Percentiles rank a stretch among this genome's conserved stretches.
phyloP scores from a whole-genome alignment of 805 yeast species.

The Schwanniomyces pseudopolymorphus region DNA sequence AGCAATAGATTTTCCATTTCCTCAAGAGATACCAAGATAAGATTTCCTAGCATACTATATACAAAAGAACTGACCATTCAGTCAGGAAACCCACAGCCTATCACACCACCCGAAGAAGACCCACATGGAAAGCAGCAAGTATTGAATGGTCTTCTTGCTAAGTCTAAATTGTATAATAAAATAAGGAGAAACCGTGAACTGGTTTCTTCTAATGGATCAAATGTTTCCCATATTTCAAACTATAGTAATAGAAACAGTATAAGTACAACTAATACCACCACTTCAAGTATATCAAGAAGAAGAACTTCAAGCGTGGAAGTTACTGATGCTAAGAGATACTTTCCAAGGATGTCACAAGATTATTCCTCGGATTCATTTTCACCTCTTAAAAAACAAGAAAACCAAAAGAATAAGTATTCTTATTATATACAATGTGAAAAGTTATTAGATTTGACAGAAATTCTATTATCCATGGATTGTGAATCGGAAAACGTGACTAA shows the following conservation, averaged over 20 bases:
- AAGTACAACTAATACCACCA: conserved; percentile 19
- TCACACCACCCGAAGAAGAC: conserved; percentile 9
- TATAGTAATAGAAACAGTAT: conserved; percentile 23
- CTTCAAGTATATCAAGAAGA: conserved; percentile 19
- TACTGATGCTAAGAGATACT: conserved; percentile 1
- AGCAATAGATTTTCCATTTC: background rate
- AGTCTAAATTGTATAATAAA: conserved; percentile 36
- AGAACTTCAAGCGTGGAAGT: conserved; percentile 4
- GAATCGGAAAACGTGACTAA: conserved; percentile 17
- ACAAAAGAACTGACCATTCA: background rate
- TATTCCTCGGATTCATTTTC: conserved; percentile 11
- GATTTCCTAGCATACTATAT: conserved; percentile 17
- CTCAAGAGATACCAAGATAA: conserved; percentile 8
- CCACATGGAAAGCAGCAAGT: conserved; percentile 18
- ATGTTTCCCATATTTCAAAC: conserved; percentile 15
- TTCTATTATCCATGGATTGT: conserved; percentile 10
- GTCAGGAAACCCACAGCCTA: background rate
- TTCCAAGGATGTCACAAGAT: conserved; percentile 5
- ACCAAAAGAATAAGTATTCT: conserved; percentile 30
- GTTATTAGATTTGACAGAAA: conserved; percentile 15
- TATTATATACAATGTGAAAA: conserved; percentile 30
- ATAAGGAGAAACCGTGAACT: conserved; percentile 38
- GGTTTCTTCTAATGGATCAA: conserved; percentile 26
- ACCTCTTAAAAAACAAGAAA: conserved; percentile 25
- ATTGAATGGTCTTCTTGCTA: conserved; percentile 24